These are phyloP conservation scores for Colletotrichum lini DNA, from an alignment of 2,329 filamentous ascomycete genomes.

Conservation along the genomic window DNA sequence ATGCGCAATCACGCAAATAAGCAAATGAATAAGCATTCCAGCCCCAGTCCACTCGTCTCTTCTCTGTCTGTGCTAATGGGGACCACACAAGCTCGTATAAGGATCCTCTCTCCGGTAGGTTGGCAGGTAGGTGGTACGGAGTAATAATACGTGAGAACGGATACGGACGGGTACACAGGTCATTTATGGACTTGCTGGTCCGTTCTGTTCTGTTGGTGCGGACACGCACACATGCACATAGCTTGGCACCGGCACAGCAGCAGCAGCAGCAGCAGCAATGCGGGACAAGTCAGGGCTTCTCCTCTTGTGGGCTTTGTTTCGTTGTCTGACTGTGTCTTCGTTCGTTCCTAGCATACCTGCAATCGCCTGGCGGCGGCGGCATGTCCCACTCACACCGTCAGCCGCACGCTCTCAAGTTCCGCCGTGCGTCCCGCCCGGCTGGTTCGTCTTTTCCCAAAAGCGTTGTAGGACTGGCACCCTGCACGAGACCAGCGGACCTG, in stretches of 20 bases:
- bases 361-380: not conserved
- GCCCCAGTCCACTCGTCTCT: slow-evolving; percentile 6
- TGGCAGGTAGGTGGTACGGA: not conserved
- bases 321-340: slow-evolving; percentile 9
- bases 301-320: not conserved
- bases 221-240: not conserved
- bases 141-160: not conserved
- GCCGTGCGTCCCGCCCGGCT: not conserved
- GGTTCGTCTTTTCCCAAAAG: slow-evolving; percentile 5
- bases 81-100: slow-evolving; percentile 17
- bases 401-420: not conserved
- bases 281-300: not conserved
- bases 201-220: slow-evolving; percentile 17
- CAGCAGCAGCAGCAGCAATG: not conserved
- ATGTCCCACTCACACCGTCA: slow-evolving; percentile 10
- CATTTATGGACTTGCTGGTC: slow-evolving; percentile 16
- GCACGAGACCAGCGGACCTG: not conserved
- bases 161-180: slow-evolving; percentile 24
- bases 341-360: not conserved
- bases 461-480: not conserved
- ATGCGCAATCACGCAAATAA: slow-evolving; percentile 17
- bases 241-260: not conserved
- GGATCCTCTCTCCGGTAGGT: not conserved
- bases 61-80: not conserved
- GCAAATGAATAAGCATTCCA: slow-evolving; percentile 20